Percentiles rank a stretch among this genome's conserved stretches.
phyloP scores from a whole-genome alignment of 352 stramenopile species.

The Globisporangium apiculatum region DNA sequence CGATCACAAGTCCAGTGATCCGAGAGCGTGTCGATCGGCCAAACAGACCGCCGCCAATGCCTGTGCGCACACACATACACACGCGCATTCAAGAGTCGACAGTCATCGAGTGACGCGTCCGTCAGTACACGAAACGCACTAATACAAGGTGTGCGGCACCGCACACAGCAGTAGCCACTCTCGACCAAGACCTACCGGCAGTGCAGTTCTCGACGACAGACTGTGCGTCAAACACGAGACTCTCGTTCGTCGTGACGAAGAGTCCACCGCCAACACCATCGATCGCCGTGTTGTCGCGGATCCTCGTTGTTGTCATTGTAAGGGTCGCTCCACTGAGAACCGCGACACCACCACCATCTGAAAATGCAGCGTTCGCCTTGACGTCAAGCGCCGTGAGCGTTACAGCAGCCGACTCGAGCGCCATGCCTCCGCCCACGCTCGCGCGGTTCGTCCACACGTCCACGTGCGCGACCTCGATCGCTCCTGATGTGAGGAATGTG shows the following conservation, averaged over 20 bases:
- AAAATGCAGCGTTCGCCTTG: slow-evolving; percentile 21
- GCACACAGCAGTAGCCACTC: neutral
- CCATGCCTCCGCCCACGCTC: slow-evolving; percentile 22
- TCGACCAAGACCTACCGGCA: slow-evolving; percentile 19
- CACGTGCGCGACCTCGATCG: slow-evolving; percentile 4
- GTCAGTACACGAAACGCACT: neutral
- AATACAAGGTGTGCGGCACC: neutral
- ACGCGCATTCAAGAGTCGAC: too few relatives aligned
- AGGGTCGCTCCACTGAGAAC: slow-evolving; percentile 22
- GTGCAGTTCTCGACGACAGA: slow-evolving; percentile 25
- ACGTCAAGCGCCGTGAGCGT: slow-evolving; percentile 12
- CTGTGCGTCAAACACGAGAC: slow-evolving; percentile 15
- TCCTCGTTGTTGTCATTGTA: slow-evolving; percentile 3
- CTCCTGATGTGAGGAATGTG: slow-evolving; percentile 15
- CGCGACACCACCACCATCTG: slow-evolving; percentile 40
- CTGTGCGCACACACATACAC: slow-evolving; percentile 8
- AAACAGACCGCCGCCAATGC: slow-evolving; percentile 25
- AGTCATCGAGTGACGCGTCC: too few relatives aligned
- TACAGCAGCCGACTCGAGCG: slow-evolving; percentile 15
- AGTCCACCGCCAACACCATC: slow-evolving; percentile 33
- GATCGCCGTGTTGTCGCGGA: slow-evolving; percentile 22
- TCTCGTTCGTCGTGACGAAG: slow-evolving; percentile 30
- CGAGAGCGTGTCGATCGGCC: slow-evolving; percentile 13
- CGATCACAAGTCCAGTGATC: slow-evolving; percentile 15
- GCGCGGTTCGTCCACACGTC: slow-evolving; percentile 24